Conservation (phyloP, 306 rosid species). For the Parietaria judaica region DNA sequence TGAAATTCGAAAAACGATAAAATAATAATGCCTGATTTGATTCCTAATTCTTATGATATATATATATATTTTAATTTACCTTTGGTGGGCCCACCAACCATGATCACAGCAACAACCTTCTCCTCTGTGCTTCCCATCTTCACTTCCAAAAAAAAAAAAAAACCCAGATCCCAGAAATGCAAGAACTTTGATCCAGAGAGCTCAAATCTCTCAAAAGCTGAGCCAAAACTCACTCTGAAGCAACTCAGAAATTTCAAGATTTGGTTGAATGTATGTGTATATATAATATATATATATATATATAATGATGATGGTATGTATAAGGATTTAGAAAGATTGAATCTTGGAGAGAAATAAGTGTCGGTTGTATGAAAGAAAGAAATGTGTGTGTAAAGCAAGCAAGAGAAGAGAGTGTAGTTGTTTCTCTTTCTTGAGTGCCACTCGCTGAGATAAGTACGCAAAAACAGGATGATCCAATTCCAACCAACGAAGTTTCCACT, state of each 20-base stretch:
- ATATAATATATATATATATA: neutral
- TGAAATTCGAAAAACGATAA: neutral
- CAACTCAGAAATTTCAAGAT: slow-evolving; percentile 1
- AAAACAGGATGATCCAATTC: neutral
- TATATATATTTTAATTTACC: slow-evolving; percentile 32
- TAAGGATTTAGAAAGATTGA: slow-evolving; percentile 9
- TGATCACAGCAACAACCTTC: slow-evolving; percentile 82
- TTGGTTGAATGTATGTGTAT: neutral
- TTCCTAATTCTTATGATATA: neutral
- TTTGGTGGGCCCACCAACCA: slow-evolving; percentile 99
- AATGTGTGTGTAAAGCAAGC: neutral
- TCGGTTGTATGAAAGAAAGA: neutral
- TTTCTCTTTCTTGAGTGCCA: neutral
- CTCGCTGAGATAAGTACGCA: slow-evolving; percentile 14
- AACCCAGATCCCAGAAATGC: slow-evolving; percentile 37
- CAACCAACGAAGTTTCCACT: slow-evolving; percentile 13
- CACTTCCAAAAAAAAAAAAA: neutral
- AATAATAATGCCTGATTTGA: neutral
- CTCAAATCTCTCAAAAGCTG: neutral
- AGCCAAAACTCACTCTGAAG: slow-evolving; percentile 5
- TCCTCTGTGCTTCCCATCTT: slow-evolving; percentile 65
- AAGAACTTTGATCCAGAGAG: slow-evolving; percentile 7
- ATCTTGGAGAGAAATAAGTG: neutral
- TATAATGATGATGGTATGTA: neutral
- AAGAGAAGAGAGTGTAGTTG: neutral